Evolutionary conservation across 805 yeast genomes (phyloP).

Genomic region (Saturnispora zaruensis): DNA sequence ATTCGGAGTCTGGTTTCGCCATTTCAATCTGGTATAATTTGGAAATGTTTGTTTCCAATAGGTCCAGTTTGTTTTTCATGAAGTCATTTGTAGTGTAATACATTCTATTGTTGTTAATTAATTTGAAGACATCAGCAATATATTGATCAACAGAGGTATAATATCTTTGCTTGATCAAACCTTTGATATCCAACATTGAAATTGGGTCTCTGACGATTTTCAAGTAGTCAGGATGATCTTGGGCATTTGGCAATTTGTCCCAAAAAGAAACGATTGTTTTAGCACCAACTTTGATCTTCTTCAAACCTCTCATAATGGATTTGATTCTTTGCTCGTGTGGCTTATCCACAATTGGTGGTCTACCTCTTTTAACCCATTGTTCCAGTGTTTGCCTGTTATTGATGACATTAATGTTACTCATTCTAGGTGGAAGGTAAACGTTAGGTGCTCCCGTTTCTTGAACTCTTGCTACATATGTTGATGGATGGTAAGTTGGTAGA

Average conservation of each 20-base stretch:
- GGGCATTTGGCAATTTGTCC: conserved; percentile 73
- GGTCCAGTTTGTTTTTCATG: conserved; percentile 51
- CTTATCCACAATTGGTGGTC: conserved; percentile 86
- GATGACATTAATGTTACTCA: conserved; percentile 13
- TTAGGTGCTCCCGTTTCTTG: conserved; percentile 22
- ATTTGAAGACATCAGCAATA: conserved; percentile 63
- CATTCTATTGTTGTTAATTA: conserved; percentile 66
- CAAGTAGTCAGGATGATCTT: conserved; percentile 47
- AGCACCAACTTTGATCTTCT: conserved; percentile 59
- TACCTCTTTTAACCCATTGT: conserved; percentile 64
- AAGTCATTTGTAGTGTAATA: conserved; percentile 52
- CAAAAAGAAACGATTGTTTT: conserved; percentile 40
- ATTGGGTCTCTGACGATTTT: conserved; percentile 49
- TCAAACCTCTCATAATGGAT: conserved; percentile 70
- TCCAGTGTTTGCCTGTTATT: conserved; percentile 23
- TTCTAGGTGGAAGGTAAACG: conserved; percentile 24
- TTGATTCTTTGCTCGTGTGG: conserved; percentile 91
- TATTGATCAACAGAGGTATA: conserved; percentile 70
- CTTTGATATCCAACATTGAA: conserved; percentile 63
- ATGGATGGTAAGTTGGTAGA: conserved; percentile 22
- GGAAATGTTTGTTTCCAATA: conserved; percentile 54
- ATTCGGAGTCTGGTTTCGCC: conserved; percentile 74
- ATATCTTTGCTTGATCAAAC: conserved; percentile 77
- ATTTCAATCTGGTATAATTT: conserved; percentile 57
- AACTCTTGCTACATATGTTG: conserved; percentile 21